Evolutionary conservation across 2,329 filamentous ascomycete genomes (phyloP).

Genomic region (Drechslera avenae): DNA sequence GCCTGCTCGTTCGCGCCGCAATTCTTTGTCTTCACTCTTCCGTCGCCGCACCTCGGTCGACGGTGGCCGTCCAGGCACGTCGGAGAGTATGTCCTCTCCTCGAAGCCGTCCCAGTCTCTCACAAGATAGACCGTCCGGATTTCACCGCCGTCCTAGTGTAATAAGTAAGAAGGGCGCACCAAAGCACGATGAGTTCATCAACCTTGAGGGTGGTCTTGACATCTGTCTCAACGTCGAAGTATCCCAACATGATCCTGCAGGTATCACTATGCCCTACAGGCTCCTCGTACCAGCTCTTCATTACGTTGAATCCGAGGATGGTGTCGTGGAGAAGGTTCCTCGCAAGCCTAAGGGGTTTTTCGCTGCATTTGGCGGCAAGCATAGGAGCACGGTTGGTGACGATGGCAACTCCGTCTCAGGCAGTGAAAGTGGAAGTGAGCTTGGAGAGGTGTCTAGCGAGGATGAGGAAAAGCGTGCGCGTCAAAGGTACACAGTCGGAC

Average conservation of each 20-base stretch:
- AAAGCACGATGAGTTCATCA: constrained; percentile 55
- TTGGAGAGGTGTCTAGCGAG: constrained; percentile 32
- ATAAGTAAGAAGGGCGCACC: constrained; percentile 48
- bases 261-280: constrained; percentile 85
- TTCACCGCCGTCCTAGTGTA: constrained; percentile 54
- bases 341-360: constrained; percentile 39
- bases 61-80: constrained; percentile 30
- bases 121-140: constrained; percentile 45
- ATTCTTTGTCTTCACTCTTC: constrained; percentile 43
- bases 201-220: constrained; percentile 83
- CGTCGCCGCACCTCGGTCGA: constrained; percentile 42
- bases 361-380: constrained; percentile 30
- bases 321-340: constrained; percentile 24
- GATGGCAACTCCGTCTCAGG: constrained; percentile 40
- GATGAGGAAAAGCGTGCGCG: constrained; percentile 40
- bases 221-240: constrained; percentile 90
- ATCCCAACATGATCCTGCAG: constrained; percentile 80
- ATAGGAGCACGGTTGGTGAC: constrained; percentile 37
- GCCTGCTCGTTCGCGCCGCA: constrained; percentile 38
- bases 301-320: constrained; percentile 43
- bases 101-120: constrained; percentile 21
- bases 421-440: constrained; percentile 35
- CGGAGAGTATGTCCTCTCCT: constrained; percentile 30
- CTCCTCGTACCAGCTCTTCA: constrained; percentile 79
- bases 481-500: constrained; percentile 44